phyloP scores from a whole-genome alignment of 257 asterid genomes.

The Ocimum tenuiflorum region DNA sequence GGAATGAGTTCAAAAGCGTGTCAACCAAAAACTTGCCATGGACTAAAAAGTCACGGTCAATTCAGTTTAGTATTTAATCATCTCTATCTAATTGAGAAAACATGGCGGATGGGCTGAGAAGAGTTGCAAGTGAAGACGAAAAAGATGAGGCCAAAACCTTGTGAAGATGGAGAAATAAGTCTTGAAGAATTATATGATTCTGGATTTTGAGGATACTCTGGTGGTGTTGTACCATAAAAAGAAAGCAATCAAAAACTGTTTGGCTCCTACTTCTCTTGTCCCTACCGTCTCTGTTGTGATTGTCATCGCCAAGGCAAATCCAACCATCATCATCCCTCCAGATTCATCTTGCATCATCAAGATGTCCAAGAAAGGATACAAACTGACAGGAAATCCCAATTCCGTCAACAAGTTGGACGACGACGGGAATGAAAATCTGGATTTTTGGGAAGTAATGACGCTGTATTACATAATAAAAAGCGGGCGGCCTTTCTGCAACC shows the following conservation, averaged over 20 bases:
- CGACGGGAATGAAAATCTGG: slow-evolving; percentile 18
- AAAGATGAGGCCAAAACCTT: background rate
- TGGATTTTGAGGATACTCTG: slow-evolving; percentile 11
- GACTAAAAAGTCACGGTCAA: too few species aligned
- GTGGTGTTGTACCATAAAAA: slow-evolving; percentile 1
- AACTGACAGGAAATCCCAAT: background rate
- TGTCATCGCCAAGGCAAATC: slow-evolving; percentile 14
- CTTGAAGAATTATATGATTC: slow-evolving; percentile 16
- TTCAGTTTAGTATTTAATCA: too few species aligned
- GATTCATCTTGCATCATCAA: slow-evolving; percentile 22
- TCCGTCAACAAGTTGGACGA: slow-evolving; percentile 21
- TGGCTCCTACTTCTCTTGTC: background rate
- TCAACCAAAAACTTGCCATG: too few species aligned
- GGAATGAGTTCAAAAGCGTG: too few species aligned
- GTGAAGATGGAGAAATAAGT: slow-evolving; percentile 17
- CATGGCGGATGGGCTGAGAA: slow-evolving; percentile 18
- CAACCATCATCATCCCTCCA: slow-evolving; percentile 19
- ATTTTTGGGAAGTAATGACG: slow-evolving; percentile 26
- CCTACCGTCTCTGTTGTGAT: slow-evolving; percentile 25
- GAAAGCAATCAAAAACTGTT: background rate
- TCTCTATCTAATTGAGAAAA: too few species aligned
- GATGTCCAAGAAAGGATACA: slow-evolving; percentile 21
- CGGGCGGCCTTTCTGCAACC: slow-evolving; percentile 25
- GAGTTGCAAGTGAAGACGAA: slow-evolving; percentile 15
- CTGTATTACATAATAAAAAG: slow-evolving; percentile 23